These are phyloP conservation scores for Silene coronaria DNA, from an alignment of 179 eudicot species.

Conservation along the genomic window DNA sequence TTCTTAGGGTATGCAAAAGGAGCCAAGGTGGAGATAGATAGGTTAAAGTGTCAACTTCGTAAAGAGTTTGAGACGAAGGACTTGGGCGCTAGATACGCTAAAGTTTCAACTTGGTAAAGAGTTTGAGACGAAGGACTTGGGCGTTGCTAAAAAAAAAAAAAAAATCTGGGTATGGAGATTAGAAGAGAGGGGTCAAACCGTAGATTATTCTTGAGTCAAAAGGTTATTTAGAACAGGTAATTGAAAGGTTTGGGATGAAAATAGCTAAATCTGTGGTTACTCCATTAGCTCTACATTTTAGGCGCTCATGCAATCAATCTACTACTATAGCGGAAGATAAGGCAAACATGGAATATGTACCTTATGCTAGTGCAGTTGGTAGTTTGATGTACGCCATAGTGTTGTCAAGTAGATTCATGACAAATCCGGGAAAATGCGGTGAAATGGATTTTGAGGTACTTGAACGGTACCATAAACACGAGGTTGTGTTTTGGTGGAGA, in stretches of 20 bases:
- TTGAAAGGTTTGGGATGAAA: constrained; percentile 18
- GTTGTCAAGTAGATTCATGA: neutral
- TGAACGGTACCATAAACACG: too few relatives aligned
- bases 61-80: too few relatives aligned
- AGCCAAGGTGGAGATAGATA: too few relatives aligned
- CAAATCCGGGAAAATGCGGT: too few relatives aligned
- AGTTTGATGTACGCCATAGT: too few relatives aligned
- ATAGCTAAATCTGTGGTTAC: constrained; percentile 9
- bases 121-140: constrained; percentile 10
- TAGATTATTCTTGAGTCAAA: too few relatives aligned
- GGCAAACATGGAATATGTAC: constrained; percentile 12
- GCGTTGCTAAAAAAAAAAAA: constrained; percentile 15
- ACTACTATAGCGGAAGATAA: constrained; percentile 8
- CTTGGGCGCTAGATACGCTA: neutral
- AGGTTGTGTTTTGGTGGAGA: too few relatives aligned
- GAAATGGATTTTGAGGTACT: too few relatives aligned
- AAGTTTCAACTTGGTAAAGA: neutral
- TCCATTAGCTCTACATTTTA: constrained; percentile 20
- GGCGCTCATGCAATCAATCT: constrained; percentile 6
- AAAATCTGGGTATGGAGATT: constrained; percentile 23
- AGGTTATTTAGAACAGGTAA: constrained; percentile 1
- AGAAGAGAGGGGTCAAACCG: too few relatives aligned
- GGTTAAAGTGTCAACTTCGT: too few relatives aligned
- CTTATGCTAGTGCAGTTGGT: constrained; percentile 21
- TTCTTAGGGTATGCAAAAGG: too few relatives aligned